Evolutionary conservation across 176 grass and related monocot genomes (phyloP), one percentile per base, ranked within the genome.

Genomic region (Elymus sibiricus): DNA sequence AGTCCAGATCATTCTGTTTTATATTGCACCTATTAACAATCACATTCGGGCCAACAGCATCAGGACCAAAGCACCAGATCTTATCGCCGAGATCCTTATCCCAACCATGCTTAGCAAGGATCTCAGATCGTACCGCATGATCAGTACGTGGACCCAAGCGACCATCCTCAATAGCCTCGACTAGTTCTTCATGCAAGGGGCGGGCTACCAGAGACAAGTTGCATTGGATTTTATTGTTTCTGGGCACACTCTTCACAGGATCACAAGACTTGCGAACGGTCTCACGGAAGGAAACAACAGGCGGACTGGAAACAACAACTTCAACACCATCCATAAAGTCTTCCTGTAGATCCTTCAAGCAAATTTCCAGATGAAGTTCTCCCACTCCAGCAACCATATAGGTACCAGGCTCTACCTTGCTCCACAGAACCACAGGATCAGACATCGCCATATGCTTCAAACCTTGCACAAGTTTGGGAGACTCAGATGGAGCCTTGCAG

Each of bases 281-380:
- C 63, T 81, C 85, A 28, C 64, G 85, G 47, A 81, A 81, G 10
- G 85, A 87, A 19, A 87, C 85, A 15, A 87, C 21, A 68, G 53
- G 19, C 19, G 77, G 77, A 42, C 64, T 77, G 28, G 76, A 80
- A 11, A 70, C 67, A 40, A 32, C 25, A 40, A 87, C 82, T 79
- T 93, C 88, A 31, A 88, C 91, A 46, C 91, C 91, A 31, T 82
- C 85, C 88, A 93, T 90, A 49, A 93, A 87, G 64, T 90, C 78
- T 6, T 90, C 81, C 76, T 90, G 91, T 27, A 93, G 70, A 88
- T 90, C 88, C 25, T 93, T 90, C 70, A 93, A 77, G 21, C 91
- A 93, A 40, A 88, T 12, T 16, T 65, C 13, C 12, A 65, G 14
- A 65, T 65, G 63, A 29, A 65, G 9, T 0, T 65, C 63, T 88